Evolutionary conservation across 352 stramenopile genomes (phyloP).

Genomic region (Pythium aquatile): DNA sequence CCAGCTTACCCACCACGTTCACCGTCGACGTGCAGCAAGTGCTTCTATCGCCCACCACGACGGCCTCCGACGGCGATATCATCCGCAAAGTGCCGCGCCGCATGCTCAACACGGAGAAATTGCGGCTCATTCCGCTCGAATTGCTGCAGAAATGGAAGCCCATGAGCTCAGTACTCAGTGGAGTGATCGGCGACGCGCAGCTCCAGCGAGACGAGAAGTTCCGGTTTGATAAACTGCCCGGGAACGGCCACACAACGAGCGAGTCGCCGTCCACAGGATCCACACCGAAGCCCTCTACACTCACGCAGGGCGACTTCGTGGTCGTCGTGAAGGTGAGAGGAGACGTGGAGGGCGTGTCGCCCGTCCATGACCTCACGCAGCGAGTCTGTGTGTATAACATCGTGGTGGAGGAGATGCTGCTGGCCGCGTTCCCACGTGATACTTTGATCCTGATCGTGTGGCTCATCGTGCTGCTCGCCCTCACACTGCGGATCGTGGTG

Average conservation of each 20-base stretch:
- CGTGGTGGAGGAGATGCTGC: conserved; percentile 66
- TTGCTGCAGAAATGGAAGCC: conserved; percentile 31
- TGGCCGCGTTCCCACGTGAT: conserved; percentile 49
- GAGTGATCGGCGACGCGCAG: conserved; percentile 8
- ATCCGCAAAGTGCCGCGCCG: conserved; percentile 34
- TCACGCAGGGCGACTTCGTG: conserved; percentile 26
- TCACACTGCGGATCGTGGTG: conserved; percentile 35
- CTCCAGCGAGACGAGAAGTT: conserved; percentile 26
- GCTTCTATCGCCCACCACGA: conserved; percentile 22
- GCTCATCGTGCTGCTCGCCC: conserved; percentile 41
- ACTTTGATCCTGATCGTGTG: conserved; percentile 59
- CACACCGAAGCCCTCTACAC: neutral
- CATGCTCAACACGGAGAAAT: conserved; percentile 65
- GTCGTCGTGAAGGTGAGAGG: conserved; percentile 36
- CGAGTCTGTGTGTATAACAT: conserved; percentile 69
- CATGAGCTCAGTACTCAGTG: conserved; percentile 9
- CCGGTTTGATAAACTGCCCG: conserved; percentile 26
- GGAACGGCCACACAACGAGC: neutral
- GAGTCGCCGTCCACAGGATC: neutral
- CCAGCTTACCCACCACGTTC: conserved; percentile 56
- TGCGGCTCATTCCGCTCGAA: conserved; percentile 49
- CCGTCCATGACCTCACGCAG: conserved; percentile 32
- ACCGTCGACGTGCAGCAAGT: conserved; percentile 45
- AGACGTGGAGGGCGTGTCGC: conserved; percentile 51
- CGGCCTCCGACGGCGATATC: conserved; percentile 15